These are phyloP conservation scores for Candida boleticola DNA, from an alignment of 805 yeast species.

Conservation along the genomic window DNA sequence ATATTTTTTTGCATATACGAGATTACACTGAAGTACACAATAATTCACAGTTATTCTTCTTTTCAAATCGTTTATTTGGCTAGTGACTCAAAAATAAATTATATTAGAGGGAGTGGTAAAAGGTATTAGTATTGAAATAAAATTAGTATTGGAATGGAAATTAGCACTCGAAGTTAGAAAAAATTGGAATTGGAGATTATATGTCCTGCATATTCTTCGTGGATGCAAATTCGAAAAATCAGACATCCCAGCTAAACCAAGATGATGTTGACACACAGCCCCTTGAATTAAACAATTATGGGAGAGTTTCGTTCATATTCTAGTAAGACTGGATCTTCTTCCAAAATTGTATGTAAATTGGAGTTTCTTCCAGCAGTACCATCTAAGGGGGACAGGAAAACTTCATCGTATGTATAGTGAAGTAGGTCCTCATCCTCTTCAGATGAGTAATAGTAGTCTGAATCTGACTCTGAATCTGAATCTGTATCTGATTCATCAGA, in stretches of 20 bases:
- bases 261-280: too few relatives aligned
- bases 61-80: too few relatives aligned
- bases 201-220: neutral
- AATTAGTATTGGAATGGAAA: too few relatives aligned
- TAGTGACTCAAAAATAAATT: too few relatives aligned
- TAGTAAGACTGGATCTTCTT: neutral
- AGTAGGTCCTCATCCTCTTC: conserved; percentile 9
- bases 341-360: neutral
- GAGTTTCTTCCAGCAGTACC: neutral
- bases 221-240: too few relatives aligned
- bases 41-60: too few relatives aligned
- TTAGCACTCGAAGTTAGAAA: too few relatives aligned
- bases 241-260: too few relatives aligned
- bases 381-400: neutral
- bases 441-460: conserved; percentile 19
- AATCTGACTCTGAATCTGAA: conserved; percentile 14
- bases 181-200: neutral
- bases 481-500: conserved; percentile 22
- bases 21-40: too few relatives aligned
- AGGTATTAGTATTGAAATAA: too few relatives aligned
- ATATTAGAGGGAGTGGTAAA: too few relatives aligned
- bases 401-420: neutral
- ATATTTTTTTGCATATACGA: too few relatives aligned
- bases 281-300: neutral
- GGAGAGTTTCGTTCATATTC: neutral